Evolutionary conservation across 495 filamentous ascomycete genomes (phyloP).

Genomic region (Bombardia bombarda): DNA sequence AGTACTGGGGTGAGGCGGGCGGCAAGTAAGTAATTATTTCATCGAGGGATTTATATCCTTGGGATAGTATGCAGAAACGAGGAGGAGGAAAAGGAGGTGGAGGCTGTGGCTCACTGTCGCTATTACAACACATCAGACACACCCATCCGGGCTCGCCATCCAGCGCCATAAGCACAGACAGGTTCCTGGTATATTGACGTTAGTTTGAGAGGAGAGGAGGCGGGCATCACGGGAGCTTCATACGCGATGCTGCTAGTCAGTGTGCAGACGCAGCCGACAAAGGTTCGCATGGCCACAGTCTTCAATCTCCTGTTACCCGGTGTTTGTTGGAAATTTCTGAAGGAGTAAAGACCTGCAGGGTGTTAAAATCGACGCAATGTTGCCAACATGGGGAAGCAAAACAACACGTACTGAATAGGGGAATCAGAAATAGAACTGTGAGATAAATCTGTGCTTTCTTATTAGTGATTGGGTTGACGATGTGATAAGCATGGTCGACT

Average conservation of each 20-base stretch:
- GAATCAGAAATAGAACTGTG: conserved; percentile 41
- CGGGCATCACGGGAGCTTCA: not conserved
- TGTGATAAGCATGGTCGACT: too few species aligned
- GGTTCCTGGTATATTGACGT: conserved; percentile 28
- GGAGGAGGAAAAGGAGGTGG: not conserved
- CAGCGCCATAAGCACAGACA: conserved; percentile 41
- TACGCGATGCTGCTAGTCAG: conserved; percentile 41
- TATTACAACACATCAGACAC: conserved; percentile 49
- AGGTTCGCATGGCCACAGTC: conserved; percentile 36
- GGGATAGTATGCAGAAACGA: too few species aligned
- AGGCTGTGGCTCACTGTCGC: conserved; percentile 32
- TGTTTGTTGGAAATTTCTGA: conserved; percentile 25
- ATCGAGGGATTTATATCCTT: not conserved
- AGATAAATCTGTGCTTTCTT: conserved; percentile 42
- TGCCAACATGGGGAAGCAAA: too few species aligned
- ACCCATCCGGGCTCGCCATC: conserved; percentile 49
- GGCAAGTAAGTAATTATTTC: not conserved
- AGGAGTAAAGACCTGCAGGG: conserved; percentile 30
- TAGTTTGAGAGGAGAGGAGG: not conserved
- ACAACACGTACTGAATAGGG: conserved; percentile 31
- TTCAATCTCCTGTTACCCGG: conserved; percentile 27
- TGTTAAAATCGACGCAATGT: not conserved
- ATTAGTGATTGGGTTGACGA: too few species aligned
- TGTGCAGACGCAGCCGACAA: conserved; percentile 41
- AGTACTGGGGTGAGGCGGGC: conserved; percentile 26